A percentile compares a stretch with the other conserved stretches of the same genome.
phyloP scores from a whole-genome alignment of 2,329 filamentous ascomycete species.

The Neopestalotiopsis clavispora region DNA sequence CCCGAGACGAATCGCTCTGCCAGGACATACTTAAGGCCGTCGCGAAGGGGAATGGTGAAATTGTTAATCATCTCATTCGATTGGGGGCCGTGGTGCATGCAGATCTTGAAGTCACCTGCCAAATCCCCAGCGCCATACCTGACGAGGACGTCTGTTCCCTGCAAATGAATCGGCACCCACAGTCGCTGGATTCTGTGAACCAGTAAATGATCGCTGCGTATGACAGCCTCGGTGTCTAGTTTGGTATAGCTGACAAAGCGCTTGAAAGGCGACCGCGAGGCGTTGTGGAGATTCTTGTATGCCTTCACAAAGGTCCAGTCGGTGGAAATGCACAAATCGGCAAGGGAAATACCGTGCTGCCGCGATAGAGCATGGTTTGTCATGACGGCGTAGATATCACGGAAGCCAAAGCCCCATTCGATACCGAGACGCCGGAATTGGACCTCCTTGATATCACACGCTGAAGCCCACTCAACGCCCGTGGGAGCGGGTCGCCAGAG shows the following conservation, averaged over 20 bases:
- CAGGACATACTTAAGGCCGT: constrained; percentile 12
- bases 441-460: constrained; percentile 20
- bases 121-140: constrained; percentile 21
- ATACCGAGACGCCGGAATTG: constrained; percentile 17
- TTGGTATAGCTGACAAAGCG: constrained; percentile 22
- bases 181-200: constrained; percentile 21
- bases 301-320: constrained; percentile 19
- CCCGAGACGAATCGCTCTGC: constrained; percentile 1
- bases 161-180: constrained; percentile 20
- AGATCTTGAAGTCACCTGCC: constrained; percentile 22
- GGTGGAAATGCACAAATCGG: constrained; percentile 18
- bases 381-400: constrained; percentile 20
- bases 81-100: constrained; percentile 16
- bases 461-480: background rate
- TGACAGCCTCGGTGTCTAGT: constrained; percentile 19
- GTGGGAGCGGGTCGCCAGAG: constrained; percentile 11
- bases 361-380: background rate
- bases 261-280: constrained; percentile 17
- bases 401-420: constrained; percentile 22
- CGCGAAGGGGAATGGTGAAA: constrained; percentile 18
- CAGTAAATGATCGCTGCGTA: constrained; percentile 6
- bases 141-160: constrained; percentile 21
- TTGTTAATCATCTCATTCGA: constrained; percentile 20
- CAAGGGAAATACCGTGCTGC: constrained; percentile 15
- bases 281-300: constrained; percentile 21